Base-by-base conservation (phyloP, 805 yeast genomes). In the Myxozyma kluyveri region DNA sequence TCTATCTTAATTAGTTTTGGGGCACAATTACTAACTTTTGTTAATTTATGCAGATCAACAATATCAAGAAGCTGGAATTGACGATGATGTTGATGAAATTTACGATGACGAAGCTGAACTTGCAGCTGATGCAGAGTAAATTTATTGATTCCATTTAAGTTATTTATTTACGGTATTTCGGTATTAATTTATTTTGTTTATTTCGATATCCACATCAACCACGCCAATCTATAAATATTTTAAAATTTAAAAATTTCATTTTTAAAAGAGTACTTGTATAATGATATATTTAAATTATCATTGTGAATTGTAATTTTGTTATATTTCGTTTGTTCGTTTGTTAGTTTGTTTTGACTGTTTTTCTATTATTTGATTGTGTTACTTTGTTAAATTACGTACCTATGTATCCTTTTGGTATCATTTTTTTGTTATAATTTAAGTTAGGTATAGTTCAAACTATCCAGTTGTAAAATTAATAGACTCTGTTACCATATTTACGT, bases 61-160 rank as follows among this genome's bases (percentile, higher is more conserved):
- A 74, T 87, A 88, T 75, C 96, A 88, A 77, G 91, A 84, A 61
- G 87, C 84, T 48, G 79, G 82, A 52, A 76, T 79, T 50, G 90
- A 82, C 61, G 86, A 84, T 52, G 89, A 84, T 22, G 39, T 64
- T 21, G 56, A 81, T 60, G 70, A 80, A 63, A 90, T 82, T 39
- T 82, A 79, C 65, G 88, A 82, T 62, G 80, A 75, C 53, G 83
- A 81, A 60, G 69, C 78, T 67, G 82, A 79, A 17, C 35, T 19
- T 14, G 35, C 49, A 3, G 42, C 40, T 12, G 51, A 47, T 18
- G 51, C 42, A 27, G 46, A 33, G 36, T 41, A 42, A 35, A 35
- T 29, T 29, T 29, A 9, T 29, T 29, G 9, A 9, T 29, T 29
- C 33, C 33, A 9, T 29, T 29, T 29, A 9, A 9, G 33, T 29